Conservation (phyloP, 306 rosid species). For the Vicia villosa region DNA sequence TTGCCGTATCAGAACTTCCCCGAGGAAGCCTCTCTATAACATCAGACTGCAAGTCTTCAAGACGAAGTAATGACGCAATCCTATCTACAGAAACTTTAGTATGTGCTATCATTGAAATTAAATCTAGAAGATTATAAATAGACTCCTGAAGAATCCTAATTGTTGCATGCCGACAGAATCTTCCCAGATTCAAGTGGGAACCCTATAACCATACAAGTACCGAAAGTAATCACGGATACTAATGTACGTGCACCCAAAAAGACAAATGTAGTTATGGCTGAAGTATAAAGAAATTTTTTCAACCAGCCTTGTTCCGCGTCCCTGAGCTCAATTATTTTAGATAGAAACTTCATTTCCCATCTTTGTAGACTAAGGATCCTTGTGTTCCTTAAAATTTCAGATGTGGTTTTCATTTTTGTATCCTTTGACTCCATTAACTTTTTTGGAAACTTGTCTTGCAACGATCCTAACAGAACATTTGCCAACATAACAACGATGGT, state of each 20-base stretch:
- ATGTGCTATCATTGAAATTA: conserved; percentile 51
- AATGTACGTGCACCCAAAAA: conserved; percentile 57
- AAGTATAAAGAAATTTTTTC: conserved; percentile 43
- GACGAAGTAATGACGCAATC: conserved; percentile 53
- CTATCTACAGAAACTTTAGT: conserved; percentile 61
- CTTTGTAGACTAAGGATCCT: conserved; percentile 65
- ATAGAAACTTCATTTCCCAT: conserved; percentile 69
- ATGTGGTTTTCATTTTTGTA: conserved; percentile 54
- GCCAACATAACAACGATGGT: conserved; percentile 52
- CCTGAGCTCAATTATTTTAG: conserved; percentile 48
- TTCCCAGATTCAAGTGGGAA: conserved; percentile 63
- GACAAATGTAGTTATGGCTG: conserved; percentile 41
- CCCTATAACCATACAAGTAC: conserved; percentile 47
- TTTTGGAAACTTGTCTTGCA: conserved; percentile 46
- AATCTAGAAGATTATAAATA: conserved; percentile 47
- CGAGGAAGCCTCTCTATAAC: conserved; percentile 48
- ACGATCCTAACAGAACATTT: conserved; percentile 53
- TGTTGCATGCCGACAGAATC: conserved; percentile 58
- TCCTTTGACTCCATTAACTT: conserved; percentile 67
- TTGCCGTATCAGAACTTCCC: conserved; percentile 45
- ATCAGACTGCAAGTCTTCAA: conserved; percentile 46
- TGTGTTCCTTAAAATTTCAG: conserved; percentile 67
- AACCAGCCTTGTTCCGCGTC: conserved; percentile 50
- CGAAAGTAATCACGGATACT: conserved; percentile 55
- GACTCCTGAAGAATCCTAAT: conserved; percentile 53